Conservation (phyloP, 2,329 filamentous ascomycete genomes). For the Phaeomoniella chlamydospora region DNA sequence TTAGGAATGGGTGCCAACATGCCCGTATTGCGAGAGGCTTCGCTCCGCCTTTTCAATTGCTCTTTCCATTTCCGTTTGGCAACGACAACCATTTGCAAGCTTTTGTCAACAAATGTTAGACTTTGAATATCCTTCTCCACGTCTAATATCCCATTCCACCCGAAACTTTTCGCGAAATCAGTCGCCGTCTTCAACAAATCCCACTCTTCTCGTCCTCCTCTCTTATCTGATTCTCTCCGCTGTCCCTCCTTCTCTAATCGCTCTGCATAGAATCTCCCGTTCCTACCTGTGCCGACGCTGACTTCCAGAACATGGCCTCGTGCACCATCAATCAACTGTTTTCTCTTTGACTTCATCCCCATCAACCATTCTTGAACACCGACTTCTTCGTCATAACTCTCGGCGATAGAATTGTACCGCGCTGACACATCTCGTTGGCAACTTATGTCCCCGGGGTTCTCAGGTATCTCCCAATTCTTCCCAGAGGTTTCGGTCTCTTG, state of each 20-base stretch:
- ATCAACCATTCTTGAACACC: conserved; percentile 27
- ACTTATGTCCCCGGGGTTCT: background rate
- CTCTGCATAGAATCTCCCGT: conserved; percentile 26
- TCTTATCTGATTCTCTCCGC: conserved; percentile 2
- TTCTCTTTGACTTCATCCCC: conserved; percentile 24
- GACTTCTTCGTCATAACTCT: conserved; percentile 29
- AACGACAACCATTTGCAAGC: conserved; percentile 31
- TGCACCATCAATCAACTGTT: conserved; percentile 24
- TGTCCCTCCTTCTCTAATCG: background rate
- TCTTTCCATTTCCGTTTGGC: conserved; percentile 26
- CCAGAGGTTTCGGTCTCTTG: background rate
- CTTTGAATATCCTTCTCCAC: conserved; percentile 20
- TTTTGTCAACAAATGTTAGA: conserved; percentile 32
- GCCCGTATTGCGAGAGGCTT: conserved; percentile 3
- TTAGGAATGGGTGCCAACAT: conserved; percentile 8
- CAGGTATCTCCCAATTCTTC: no score
- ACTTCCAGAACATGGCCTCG: conserved; percentile 33
- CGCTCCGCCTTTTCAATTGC: conserved; percentile 6
- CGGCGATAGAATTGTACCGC: conserved; percentile 28
- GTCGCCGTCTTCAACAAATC: background rate
- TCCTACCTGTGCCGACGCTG: conserved; percentile 34
- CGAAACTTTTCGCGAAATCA: conserved; percentile 15
- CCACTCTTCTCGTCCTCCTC: conserved; percentile 3
- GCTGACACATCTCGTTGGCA: conserved; percentile 24
- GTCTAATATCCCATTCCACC: conserved; percentile 3